A percentile compares a stretch with the other conserved stretches of the same genome.
Conservation (phyloP, 257 asterid genomes). For the Jasminum sambac region DNA sequence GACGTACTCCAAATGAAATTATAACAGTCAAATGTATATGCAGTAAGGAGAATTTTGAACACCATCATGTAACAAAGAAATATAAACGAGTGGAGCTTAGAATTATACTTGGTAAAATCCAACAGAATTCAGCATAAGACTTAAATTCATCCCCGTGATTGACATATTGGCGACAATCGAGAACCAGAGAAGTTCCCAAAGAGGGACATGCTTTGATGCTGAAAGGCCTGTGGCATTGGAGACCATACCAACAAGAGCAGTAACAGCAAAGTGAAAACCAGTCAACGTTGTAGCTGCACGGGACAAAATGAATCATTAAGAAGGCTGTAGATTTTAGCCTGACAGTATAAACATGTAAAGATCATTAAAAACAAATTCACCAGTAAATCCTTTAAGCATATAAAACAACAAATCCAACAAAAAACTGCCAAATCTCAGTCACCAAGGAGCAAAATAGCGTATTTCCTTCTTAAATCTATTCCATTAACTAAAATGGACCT, state of each 20-base stretch:
- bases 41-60: not conserved
- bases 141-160: constrained; percentile 93
- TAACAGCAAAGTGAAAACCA: constrained; percentile 92
- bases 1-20: constrained; percentile 8
- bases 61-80: constrained; percentile 16
- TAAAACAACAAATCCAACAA: not conserved
- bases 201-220: constrained; percentile 82
- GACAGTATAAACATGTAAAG: constrained; percentile 8
- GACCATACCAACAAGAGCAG: constrained; percentile 91
- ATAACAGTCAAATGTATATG: constrained; percentile 11
- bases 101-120: constrained; percentile 91
- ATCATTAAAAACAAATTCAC: constrained; percentile 3
- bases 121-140: constrained; percentile 99
- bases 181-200: constrained; percentile 99
- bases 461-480: constrained; percentile 14
- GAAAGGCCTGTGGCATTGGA: constrained; percentile 91
- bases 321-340: not conserved
- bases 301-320: constrained; percentile 22
- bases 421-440: no score
- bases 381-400: constrained; percentile 9
- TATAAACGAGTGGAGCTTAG: constrained; percentile 15
- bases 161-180: constrained; percentile 91
- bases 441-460: not conserved
- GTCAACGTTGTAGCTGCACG: constrained; percentile 90
- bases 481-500: not conserved